Conservation (phyloP, 202 grass and related monocot genomes). For the Hordeum pubiflorum region DNA sequence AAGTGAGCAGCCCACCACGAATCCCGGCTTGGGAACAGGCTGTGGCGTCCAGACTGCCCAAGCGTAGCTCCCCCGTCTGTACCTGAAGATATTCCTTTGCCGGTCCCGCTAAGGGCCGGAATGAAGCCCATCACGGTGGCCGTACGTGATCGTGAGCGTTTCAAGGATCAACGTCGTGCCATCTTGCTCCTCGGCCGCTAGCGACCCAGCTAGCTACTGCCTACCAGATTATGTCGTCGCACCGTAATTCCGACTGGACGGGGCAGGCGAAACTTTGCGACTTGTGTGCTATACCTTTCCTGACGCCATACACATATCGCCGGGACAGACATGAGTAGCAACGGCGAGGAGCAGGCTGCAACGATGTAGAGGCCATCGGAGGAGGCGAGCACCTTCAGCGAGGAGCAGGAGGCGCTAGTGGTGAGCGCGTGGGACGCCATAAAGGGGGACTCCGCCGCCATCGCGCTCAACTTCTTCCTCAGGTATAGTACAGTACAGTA, state of each 20-base stretch:
- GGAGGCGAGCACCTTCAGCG: constrained; percentile 9
- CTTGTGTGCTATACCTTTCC: too few species aligned
- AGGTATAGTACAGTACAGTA: constrained; percentile 12
- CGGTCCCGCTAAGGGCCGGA: neutral
- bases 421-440: constrained; percentile 43
- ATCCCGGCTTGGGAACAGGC: neutral
- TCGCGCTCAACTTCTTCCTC: constrained; percentile 50
- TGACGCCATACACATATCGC: neutral
- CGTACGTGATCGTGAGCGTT: neutral
- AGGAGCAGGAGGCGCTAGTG: constrained; percentile 49
- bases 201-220: neutral
- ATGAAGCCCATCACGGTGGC: neutral
- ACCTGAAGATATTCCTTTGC: neutral
- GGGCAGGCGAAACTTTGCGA: neutral
- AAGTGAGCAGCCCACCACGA: neutral
- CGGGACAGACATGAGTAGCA: neutral
- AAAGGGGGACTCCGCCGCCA: constrained; percentile 26
- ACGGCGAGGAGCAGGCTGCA: neutral
- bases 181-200: neutral
- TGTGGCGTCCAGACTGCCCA: neutral
- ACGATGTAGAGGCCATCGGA: neutral
- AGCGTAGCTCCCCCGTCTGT: neutral
- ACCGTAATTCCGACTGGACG: neutral
- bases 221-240: too few species aligned
- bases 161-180: neutral